phyloP scores from a whole-genome alignment of 352 stramenopile species.

The Pythium phragmiticola region DNA sequence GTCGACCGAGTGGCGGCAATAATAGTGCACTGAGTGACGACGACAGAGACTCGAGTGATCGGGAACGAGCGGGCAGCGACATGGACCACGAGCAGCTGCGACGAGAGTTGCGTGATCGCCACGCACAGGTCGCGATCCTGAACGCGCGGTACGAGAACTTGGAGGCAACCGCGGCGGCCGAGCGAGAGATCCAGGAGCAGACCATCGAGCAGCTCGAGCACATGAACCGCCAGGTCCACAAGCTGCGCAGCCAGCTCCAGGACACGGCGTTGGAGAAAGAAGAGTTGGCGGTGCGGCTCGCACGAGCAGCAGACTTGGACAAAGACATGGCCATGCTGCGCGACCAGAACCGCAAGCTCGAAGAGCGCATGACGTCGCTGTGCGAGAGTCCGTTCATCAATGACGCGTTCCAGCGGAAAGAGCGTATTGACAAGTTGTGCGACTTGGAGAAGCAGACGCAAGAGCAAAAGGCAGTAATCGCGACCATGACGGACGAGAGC shows the following conservation, averaged over 20 bases:
- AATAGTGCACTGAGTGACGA: conserved; percentile 33
- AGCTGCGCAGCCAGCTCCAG: conserved; percentile 82
- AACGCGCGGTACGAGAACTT: conserved; percentile 90
- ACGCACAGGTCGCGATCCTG: conserved; percentile 82
- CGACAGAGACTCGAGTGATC: conserved; percentile 19
- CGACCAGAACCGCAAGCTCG: conserved; percentile 84
- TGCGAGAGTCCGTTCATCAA: conserved; percentile 94
- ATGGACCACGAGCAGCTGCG: conserved; percentile 60
- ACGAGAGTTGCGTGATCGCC: conserved; percentile 73
- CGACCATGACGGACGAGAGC: conserved; percentile 67
- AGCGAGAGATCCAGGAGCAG: conserved; percentile 89
- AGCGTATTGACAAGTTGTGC: conserved; percentile 83
- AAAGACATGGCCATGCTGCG: conserved; percentile 73
- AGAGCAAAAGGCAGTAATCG: conserved; percentile 74
- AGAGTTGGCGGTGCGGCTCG: conserved; percentile 53
- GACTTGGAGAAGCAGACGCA: conserved; percentile 83
- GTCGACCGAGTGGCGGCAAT: conserved; percentile 11
- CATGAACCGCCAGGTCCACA: conserved; percentile 90
- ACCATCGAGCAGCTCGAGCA: conserved; percentile 88
- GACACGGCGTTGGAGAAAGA: conserved; percentile 82
- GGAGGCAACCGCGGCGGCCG: conserved; percentile 74
- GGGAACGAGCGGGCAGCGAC: conserved; percentile 1
- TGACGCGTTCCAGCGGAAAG: conserved; percentile 87
- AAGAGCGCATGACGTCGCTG: conserved; percentile 88
- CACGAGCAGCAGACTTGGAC: conserved; percentile 73